Base-by-base conservation (phyloP, 176 grass and related monocot genomes). In the Zoysia pacifica region DNA sequence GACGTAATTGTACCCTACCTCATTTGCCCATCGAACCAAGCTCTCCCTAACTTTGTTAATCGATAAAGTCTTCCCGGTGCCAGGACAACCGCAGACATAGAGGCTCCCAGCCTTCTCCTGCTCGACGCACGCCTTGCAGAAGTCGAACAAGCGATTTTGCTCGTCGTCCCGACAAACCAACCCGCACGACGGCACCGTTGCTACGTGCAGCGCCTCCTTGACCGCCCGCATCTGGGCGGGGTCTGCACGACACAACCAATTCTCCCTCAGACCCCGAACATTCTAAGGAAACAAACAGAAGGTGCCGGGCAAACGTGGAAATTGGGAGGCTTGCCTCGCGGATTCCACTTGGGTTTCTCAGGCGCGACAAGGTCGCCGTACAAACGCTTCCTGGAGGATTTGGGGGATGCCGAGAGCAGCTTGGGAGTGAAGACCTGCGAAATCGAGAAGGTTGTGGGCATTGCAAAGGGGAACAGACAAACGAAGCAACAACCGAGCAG, bases 41-140 rank as follows among this genome's bases (percentile, higher is more conserved):
- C 75, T 86, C 46, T 86, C 81, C 65, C 86, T 92, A 9, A 94
- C 83, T 58, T 91, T 93, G 78, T 77, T 87, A 51, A 98, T 81
- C 0, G 92, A 98, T 42, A 98, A 62, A 12, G 92, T 91, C 69
- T 98, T 98, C 84, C 92, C 95, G 42, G 95, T 98, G 52, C 95
- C 90, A 0, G 95, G 90, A 58, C 92, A 93, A 9, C 92, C 90
- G 3, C 92, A 94, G 1, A 93, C 83, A 81, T 98, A 98, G 6
- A 94, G 44, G 69, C 95, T 94, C 12, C 86, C 92, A 12, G 88
- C 81, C 79, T 69, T 82, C 62, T 91, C 90, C 50, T 93, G 79
- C 81, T 89, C 65, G 4, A 94, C 16, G 7, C 85, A 87, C 0
- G 67, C 68, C 84, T 83, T 94, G 58, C 88, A 98, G 72, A 98